Base-by-base conservation (phyloP, 148 eudicot species). In the Camellia granthamiana region DNA sequence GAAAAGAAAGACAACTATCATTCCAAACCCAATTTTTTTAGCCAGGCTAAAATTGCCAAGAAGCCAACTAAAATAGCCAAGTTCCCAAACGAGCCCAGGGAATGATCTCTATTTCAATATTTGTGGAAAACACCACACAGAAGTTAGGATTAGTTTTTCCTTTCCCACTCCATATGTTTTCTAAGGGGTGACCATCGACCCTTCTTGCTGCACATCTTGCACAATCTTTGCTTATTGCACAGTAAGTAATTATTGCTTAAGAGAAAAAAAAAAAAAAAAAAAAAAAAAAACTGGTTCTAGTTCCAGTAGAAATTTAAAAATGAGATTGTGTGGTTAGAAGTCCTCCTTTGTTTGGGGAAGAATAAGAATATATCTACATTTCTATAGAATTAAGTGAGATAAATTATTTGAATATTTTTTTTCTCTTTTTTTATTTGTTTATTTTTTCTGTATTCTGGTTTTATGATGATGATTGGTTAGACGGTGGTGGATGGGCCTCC, bases 151-250 rank as follows among this genome's bases (percentile, higher is more conserved):
- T 71, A 9, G 14, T 49, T 49, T 69, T 71, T 23, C 12, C 58
- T 71, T 71, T 49, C 7, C 19, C 14, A 3, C 18, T 21, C 6
- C 52, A 47, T 47, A n/a, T 47, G 11, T 49, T 23, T 49, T 71
- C 56, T n/a, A 7, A 54, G 58, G 52, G 30, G 18, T 71, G 56
- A 71, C 38, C 38, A 49, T 71, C 49, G 55, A 11, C 6, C 56
- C 74, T 71, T 19, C 74, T 71, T 47, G 74, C 49, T 71, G 23
- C 55, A n/a, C 19, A 7, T 49, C 72, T 69, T 49, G 55, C 58
- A 7, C 30, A 1, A 10, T 58, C 61, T 49, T 58, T 58, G n/a
- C 61, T 14, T 58, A 14, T 11, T 58, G 3, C 13, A 58, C 3
- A 14, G 61, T 14, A 58, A 6, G 12, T 14, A 9, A 58, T 49